Conservation (phyloP, 2,329 filamentous ascomycete genomes). For the Penicillium sp. region DNA sequence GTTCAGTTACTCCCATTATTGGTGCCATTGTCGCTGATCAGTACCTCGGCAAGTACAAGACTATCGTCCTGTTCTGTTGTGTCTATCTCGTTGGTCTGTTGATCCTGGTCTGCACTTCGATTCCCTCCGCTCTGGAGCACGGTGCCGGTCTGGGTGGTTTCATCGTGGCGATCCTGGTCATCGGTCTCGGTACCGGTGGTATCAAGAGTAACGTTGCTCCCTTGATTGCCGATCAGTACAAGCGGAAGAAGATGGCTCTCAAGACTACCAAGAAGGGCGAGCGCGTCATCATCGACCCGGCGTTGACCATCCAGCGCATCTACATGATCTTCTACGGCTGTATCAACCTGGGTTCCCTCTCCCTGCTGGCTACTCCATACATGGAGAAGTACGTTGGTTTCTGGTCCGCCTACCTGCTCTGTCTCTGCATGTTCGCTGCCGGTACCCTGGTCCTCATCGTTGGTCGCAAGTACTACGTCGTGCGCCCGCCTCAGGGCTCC, state of each 20-base stretch:
- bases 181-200: conserved; percentile 67
- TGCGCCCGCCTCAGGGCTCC: conserved; percentile 60
- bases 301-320: conserved; percentile 66
- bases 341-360: conserved; percentile 73
- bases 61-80: conserved; percentile 57
- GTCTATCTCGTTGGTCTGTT: conserved; percentile 61
- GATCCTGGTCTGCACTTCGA: conserved; percentile 57
- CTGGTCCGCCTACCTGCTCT: conserved; percentile 64
- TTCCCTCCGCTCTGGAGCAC: conserved; percentile 53
- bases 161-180: conserved; percentile 59
- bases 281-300: conserved; percentile 66
- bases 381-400: conserved; percentile 69
- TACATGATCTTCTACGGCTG: conserved; percentile 76
- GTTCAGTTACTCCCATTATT: conserved; percentile 55
- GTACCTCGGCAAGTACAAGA: conserved; percentile 63
- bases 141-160: conserved; percentile 58
- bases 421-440: conserved; percentile 64
- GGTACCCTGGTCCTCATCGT: conserved; percentile 58
- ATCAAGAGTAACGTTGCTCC: conserved; percentile 68
- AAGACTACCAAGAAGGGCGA: conserved; percentile 49
- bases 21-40: conserved; percentile 62
- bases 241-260: conserved; percentile 55
- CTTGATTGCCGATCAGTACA: conserved; percentile 67
- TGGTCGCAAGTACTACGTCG: conserved; percentile 48
- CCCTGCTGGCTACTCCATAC: conserved; percentile 65